Conservation (phyloP, 108 stramenopile genomes). For the Skeletonema grethae region DNA sequence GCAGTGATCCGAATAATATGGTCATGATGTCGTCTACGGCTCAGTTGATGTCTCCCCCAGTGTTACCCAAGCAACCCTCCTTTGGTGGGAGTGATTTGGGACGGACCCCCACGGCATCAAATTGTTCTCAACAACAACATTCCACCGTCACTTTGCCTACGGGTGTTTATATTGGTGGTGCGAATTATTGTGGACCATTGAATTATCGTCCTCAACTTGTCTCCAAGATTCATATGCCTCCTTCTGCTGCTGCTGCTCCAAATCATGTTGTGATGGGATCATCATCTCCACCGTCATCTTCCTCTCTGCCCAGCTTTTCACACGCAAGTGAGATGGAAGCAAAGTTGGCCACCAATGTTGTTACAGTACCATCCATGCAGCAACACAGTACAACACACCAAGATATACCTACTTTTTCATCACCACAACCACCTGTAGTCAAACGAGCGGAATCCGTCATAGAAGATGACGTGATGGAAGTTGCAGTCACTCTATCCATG, state of each 20-base stretch:
- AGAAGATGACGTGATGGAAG: conserved; percentile 44
- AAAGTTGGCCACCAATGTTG: not conserved
- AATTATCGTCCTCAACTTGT: conserved; percentile 33
- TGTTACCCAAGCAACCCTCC: not conserved
- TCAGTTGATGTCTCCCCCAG: not conserved
- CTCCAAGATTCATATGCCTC: conserved; percentile 16
- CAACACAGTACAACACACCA: conserved; percentile 16
- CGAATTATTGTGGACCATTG: conserved; percentile 14
- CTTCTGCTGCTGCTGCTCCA: not conserved
- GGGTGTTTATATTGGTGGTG: conserved; percentile 13
- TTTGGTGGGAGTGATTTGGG: conserved; percentile 1
- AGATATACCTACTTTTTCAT: not conserved
- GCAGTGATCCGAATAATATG: not conserved
- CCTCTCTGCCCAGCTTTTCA: not conserved
- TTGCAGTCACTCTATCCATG: conserved; percentile 39
- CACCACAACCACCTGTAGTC: not conserved
- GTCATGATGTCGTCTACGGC: no score
- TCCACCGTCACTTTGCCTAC: not conserved
- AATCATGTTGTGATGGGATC: not conserved
- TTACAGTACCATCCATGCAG: conserved; percentile 7
- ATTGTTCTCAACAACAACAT: conserved; percentile 17
- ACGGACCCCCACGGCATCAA: conserved; percentile 36
- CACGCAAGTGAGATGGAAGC: not conserved
- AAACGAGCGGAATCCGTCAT: not conserved
- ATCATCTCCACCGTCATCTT: not conserved